Base-by-base conservation (phyloP, 2,329 filamentous ascomycete species). In the Scopulariopsis brevicaulis region DNA sequence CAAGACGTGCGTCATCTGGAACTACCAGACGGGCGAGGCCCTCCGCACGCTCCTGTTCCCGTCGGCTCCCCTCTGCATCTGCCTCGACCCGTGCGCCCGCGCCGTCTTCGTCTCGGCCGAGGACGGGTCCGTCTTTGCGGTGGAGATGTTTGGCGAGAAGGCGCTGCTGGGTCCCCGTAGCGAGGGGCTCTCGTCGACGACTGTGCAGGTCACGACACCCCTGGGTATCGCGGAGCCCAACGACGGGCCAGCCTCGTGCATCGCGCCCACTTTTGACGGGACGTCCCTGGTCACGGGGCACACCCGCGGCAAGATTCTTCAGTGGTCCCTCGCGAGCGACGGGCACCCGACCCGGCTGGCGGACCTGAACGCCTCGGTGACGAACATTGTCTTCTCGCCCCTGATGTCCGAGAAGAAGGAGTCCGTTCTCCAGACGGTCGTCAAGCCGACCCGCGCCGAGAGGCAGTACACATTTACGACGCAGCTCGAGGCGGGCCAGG, bases 1-100 rank as follows among this genome's bases (percentile, higher is more conserved):
- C 73, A 92, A 89, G 71, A 94, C 90, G 8, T 90, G 90, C 64
- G 86, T 96, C 65, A 78, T 96, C 60, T 99, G 94, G 94, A 92
- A 97, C 72, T 95, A 95, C 68, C 83, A 85, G 61, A 89, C 84
- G 0, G 90, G 90, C 46, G 81, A 83, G 60, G 77, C 87, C 12
- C 74, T 97, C 59, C 84, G 92, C 51, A 97, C 91, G 4, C 84
- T 95, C 62, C 78, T 97, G 48, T 83, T 97, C 59, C 83, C 89
- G 1, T 77, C 80, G n/a, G 75, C 80, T 20, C 90, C 92, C 18
- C 76, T 87, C 34, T 91, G 86, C 64, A 69, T 93, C 37, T 76
- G 82, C 10, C 75, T 97, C 4, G 94, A 97, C 69, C 87, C 92
- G 0, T 90, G 86, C 60, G 87, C 93, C 62, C 82, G 93, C 56